Evolutionary conservation across 352 stramenopile species (phyloP).

Genomic region (Phytopythium montanum): DNA sequence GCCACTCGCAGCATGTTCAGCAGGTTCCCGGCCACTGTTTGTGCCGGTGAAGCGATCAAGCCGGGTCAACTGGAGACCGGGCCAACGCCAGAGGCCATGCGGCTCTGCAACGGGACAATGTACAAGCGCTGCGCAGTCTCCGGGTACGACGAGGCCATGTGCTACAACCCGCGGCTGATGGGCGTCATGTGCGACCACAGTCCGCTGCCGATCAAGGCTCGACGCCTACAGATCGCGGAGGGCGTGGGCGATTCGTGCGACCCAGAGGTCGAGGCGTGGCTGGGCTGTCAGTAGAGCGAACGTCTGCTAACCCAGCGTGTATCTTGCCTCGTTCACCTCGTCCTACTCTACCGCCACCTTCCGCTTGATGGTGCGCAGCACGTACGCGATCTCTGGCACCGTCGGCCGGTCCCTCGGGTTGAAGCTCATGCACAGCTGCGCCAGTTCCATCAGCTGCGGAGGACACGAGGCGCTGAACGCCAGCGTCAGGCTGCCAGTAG

Average conservation of each 20-base stretch:
- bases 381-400: conserved; percentile 36
- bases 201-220: conserved; percentile 17
- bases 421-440: conserved; percentile 27
- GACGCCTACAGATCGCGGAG: conserved; percentile 10
- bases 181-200: conserved; percentile 14
- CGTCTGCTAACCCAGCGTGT: too few relatives aligned
- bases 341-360: too few relatives aligned
- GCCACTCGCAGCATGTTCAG: conserved; percentile 4
- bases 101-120: conserved; percentile 20
- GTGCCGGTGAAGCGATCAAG: conserved; percentile 4
- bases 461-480: conserved; percentile 16
- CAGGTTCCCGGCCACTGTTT: conserved; percentile 10
- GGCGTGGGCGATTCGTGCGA: background rate
- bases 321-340: too few relatives aligned
- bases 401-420: conserved; percentile 28
- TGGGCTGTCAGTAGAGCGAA: background rate
- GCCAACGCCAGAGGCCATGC: conserved; percentile 6
- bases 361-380: conserved; percentile 20
- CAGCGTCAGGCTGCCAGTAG: conserved; percentile 15
- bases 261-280: background rate
- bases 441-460: conserved; percentile 21
- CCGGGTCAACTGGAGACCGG: conserved; percentile 6
- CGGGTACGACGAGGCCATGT: conserved; percentile 12
- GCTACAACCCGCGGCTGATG: conserved; percentile 25
- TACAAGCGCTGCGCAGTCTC: conserved; percentile 13